phyloP scores from a whole-genome alignment of 768 basidiomycete genomes.

The Cystoderma amianthinum region DNA sequence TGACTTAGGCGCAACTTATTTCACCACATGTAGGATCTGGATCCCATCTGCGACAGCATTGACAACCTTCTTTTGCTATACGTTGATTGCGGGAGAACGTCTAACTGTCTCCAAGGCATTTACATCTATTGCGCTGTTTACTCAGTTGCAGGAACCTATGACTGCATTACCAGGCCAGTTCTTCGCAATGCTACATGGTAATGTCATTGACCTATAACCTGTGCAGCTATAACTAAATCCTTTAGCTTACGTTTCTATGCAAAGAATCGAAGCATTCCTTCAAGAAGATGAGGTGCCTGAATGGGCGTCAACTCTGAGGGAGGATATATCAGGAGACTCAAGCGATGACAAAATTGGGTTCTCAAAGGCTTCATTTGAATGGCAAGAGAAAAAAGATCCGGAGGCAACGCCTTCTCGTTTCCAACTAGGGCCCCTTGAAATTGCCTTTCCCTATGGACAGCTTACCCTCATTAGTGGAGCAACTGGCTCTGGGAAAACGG shows the following conservation, averaged over 20 bases:
- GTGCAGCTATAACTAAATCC: constrained; percentile 6
- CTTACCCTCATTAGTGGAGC: constrained; percentile 58
- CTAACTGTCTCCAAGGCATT: constrained; percentile 79
- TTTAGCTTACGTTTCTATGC: constrained; percentile 70
- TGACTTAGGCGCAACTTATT: neutral
- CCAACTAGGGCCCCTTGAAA: constrained; percentile 46
- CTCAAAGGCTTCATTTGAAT: constrained; percentile 45
- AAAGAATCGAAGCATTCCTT: constrained; percentile 71
- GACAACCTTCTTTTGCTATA: constrained; percentile 58
- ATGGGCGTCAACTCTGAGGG: constrained; percentile 61
- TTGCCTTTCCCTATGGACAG: constrained; percentile 51
- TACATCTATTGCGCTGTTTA: constrained; percentile 72
- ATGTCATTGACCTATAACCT: neutral
- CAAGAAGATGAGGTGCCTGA: constrained; percentile 70
- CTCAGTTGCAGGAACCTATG: constrained; percentile 65
- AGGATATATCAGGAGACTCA: no score
- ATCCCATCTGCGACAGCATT: constrained; percentile 66
- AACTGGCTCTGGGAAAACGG: constrained; percentile 67
- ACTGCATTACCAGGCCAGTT: constrained; percentile 55
- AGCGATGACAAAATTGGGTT: constrained; percentile 44
- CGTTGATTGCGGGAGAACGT: constrained; percentile 53
- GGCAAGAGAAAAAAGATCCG: constrained; percentile 33
- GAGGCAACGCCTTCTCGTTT: constrained; percentile 31
- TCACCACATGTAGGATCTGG: constrained; percentile 47
- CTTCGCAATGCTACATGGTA: constrained; percentile 58